phyloP scores from a whole-genome alignment of 352 stramenopile genomes.

The Phytopythium cucurbitacearum region DNA sequence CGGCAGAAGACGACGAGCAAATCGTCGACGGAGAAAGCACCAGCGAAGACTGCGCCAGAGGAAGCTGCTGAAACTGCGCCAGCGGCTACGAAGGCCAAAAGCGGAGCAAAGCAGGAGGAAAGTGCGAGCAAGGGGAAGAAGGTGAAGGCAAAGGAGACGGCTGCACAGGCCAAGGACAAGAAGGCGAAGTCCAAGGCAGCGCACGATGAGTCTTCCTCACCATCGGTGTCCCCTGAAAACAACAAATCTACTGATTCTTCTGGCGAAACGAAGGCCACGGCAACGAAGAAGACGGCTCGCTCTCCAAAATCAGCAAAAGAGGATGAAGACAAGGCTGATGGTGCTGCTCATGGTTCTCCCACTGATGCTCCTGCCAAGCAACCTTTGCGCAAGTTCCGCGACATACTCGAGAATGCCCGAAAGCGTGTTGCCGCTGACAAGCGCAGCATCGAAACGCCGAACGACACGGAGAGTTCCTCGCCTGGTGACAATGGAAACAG shows the following conservation, averaged over 20 bases:
- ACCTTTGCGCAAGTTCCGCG: conserved; percentile 28
- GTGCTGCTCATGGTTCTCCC: not conserved
- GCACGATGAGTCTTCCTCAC: not conserved
- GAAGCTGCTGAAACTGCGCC: no score
- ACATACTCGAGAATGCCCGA: conserved; percentile 34
- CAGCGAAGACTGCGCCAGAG: no score
- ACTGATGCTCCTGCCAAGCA: conserved; percentile 3
- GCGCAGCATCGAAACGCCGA: not conserved
- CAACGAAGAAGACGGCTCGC: conserved; percentile 3
- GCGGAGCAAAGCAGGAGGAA: conserved; percentile 23
- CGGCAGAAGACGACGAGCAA: conserved; percentile 25
- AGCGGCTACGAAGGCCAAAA: no score
- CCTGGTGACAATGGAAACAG: no score
- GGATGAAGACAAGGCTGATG: conserved; percentile 6
- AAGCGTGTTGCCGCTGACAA: conserved; percentile 33
- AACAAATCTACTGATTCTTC: not conserved
- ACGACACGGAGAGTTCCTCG: no score
- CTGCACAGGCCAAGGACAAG: conserved; percentile 8
- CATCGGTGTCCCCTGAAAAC: conserved; percentile 7
- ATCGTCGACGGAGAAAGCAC: not conserved
- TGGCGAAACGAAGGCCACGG: conserved; percentile 1
- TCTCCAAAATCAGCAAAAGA: conserved; percentile 4
- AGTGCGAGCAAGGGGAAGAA: conserved; percentile 36
- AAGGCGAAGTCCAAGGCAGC: conserved; percentile 8
- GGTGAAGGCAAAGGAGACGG: conserved; percentile 9